These are phyloP conservation scores for Curvularia verruculosa DNA, from an alignment of 2,329 filamentous ascomycete genomes.

Conservation along the genomic window DNA sequence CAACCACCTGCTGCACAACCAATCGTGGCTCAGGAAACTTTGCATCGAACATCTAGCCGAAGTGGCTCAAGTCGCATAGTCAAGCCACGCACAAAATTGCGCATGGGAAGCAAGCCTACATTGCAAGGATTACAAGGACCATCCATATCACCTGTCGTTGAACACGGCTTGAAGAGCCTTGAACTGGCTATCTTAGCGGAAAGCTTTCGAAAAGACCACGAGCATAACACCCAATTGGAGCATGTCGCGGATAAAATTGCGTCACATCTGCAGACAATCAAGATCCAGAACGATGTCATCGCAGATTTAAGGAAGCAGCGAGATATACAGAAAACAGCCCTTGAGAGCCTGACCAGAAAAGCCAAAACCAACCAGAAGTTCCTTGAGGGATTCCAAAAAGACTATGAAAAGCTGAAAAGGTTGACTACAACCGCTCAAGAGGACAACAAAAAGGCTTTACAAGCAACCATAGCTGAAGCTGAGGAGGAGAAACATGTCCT, in stretches of 20 bases:
- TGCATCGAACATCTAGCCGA: background rate
- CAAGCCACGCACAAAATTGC: constrained; percentile 18
- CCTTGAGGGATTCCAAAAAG: constrained; percentile 35
- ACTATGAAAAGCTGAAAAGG: constrained; percentile 33
- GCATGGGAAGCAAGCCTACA: background rate
- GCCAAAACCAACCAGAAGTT: constrained; percentile 33
- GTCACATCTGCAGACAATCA: constrained; percentile 14
- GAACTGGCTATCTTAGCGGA: constrained; percentile 20
- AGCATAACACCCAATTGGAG: constrained; percentile 2
- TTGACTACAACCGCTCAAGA: constrained; percentile 13
- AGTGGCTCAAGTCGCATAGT: constrained; percentile 9
- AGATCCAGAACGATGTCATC: constrained; percentile 15
- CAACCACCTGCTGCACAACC: background rate
- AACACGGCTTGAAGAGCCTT: constrained; percentile 15
- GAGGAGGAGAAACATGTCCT: constrained; percentile 30
- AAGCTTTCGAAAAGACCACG: constrained; percentile 16
- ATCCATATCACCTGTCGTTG: constrained; percentile 4
- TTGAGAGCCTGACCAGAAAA: constrained; percentile 20
- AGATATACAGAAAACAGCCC: background rate
- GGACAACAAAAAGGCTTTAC: constrained; percentile 18
- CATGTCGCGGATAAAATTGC: constrained; percentile 15
- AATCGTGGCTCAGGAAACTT: background rate
- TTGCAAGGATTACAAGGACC: background rate
- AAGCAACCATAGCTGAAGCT: constrained; percentile 27
- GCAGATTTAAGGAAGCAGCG: constrained; percentile 17